These are phyloP conservation scores for Noccaea bulbosa DNA, from an alignment of 345 rosid species.

Conservation along the genomic window DNA sequence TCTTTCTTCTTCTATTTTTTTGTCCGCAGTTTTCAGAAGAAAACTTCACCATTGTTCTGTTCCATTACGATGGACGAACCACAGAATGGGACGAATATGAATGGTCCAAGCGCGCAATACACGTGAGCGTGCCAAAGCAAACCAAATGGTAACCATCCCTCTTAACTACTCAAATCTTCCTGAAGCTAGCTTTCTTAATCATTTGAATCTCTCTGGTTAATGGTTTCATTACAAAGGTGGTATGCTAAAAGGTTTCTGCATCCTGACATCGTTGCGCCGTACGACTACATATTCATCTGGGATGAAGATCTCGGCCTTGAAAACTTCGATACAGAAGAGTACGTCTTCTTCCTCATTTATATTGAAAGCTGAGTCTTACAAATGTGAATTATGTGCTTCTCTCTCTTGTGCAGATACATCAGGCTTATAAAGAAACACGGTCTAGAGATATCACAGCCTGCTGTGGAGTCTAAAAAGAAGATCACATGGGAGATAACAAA, in stretches of 20 bases:
- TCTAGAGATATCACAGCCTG: slow-evolving; percentile 96
- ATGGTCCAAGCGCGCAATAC: slow-evolving; percentile 94
- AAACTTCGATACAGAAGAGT: slow-evolving; percentile 87
- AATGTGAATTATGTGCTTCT: slow-evolving; percentile 18
- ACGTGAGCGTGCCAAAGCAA: slow-evolving; percentile 82
- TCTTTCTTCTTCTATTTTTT: neutral
- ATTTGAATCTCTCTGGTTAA: slow-evolving; percentile 19
- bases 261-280: slow-evolving; percentile 90
- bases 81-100: slow-evolving; percentile 93
- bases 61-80: slow-evolving; percentile 89
- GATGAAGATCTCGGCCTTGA: slow-evolving; percentile 97
- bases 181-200: slow-evolving; percentile 5
- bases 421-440: slow-evolving; percentile 84
- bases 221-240: slow-evolving; percentile 63
- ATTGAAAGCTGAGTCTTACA: neutral
- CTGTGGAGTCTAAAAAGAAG: slow-evolving; percentile 72
- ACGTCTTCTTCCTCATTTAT: slow-evolving; percentile 43
- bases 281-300: slow-evolving; percentile 96
- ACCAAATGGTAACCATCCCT: slow-evolving; percentile 75
- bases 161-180: slow-evolving; percentile 11
- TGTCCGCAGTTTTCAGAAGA: slow-evolving; percentile 71
- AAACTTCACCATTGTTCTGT: slow-evolving; percentile 77
- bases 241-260: slow-evolving; percentile 98
- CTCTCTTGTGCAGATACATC: slow-evolving; percentile 63
- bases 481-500: slow-evolving; percentile 97